These are phyloP conservation scores for Silene noctiflora DNA, from an alignment of 179 eudicot species.

Conservation along the genomic window DNA sequence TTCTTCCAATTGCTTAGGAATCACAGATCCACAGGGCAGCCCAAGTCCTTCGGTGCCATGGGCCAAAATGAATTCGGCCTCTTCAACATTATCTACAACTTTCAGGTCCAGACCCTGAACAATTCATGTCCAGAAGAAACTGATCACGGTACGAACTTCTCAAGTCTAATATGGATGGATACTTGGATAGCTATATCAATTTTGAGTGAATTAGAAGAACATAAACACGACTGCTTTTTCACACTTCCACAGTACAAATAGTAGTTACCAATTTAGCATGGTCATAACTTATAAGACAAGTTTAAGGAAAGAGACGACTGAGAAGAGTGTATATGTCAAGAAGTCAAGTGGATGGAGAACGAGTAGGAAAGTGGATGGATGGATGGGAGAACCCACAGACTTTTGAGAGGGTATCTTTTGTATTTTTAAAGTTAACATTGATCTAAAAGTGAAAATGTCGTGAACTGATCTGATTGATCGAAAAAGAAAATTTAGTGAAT, in stretches of 20 bases:
- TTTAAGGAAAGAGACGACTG: too few species aligned
- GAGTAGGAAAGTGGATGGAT: too few species aligned
- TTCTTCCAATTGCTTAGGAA: constrained; percentile 60
- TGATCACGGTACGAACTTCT: background rate
- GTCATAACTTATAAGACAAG: background rate
- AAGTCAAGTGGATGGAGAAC: too few species aligned
- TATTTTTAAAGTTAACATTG: too few species aligned
- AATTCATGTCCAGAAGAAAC: constrained; percentile 17
- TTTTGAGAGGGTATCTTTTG: too few species aligned
- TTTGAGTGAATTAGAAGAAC: background rate
- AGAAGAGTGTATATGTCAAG: too few species aligned
- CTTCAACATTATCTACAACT: constrained; percentile 78
- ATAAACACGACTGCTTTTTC: background rate
- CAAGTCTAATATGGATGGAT: background rate
- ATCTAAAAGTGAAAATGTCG: too few species aligned
- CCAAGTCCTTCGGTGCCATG: constrained; percentile 98
- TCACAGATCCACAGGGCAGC: constrained; percentile 56
- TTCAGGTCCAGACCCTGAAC: constrained; percentile 69
- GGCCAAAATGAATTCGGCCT: constrained; percentile 83
- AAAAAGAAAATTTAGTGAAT: too few species aligned
- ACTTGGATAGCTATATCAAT: background rate
- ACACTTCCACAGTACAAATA: background rate
- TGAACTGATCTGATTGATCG: too few species aligned
- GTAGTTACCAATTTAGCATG: constrained; percentile 9
- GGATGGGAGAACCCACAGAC: too few species aligned